Conservation (phyloP, 208 protist species). For the Trypanosoma avium region DNA sequence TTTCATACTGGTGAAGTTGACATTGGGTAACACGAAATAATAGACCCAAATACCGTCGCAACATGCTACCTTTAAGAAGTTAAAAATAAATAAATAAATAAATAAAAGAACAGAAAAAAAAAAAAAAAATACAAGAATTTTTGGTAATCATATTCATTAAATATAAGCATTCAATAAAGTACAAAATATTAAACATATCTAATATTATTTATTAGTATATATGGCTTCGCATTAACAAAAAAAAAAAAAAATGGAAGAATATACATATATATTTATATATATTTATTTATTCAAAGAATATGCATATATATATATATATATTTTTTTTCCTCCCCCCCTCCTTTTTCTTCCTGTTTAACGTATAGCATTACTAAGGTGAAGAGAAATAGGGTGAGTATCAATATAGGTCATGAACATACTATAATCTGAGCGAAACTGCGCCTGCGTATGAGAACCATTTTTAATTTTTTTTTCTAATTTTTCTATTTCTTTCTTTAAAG, state of each 20-base stretch:
- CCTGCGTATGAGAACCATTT: neutral
- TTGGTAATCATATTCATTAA: neutral
- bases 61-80: too few species aligned
- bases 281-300: neutral
- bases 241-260: constrained; percentile 1
- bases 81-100: too few species aligned
- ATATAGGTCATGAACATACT: constrained; percentile 19
- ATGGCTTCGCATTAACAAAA: too few species aligned
- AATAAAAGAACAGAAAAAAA: constrained; percentile 2
- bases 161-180: neutral
- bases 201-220: too few species aligned
- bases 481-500: constrained; percentile 11
- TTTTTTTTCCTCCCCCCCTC: too few species aligned
- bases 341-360: too few species aligned
- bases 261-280: constrained; percentile 1
- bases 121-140: neutral
- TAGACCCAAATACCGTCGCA: too few species aligned
- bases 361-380: neutral
- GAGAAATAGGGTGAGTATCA: constrained; percentile 11
- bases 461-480: neutral
- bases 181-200: too few species aligned
- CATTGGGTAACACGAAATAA: too few species aligned
- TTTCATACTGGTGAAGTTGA: too few species aligned
- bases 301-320: neutral
- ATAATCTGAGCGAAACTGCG: constrained; percentile 11